Evolutionary conservation across 306 rosid genomes (phyloP).

Genomic region (Morella rubra): DNA sequence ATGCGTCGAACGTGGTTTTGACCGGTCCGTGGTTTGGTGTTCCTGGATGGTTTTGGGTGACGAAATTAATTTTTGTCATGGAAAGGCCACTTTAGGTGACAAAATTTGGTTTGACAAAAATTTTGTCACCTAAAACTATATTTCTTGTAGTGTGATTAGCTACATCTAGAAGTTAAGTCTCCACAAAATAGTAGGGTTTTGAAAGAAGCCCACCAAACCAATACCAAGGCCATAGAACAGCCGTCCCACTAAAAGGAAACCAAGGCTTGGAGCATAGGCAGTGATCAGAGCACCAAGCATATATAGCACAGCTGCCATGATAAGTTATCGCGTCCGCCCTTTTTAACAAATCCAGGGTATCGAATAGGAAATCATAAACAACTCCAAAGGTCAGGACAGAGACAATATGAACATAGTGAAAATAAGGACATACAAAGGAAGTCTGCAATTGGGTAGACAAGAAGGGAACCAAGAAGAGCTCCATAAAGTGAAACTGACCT

Average conservation of each 20-base stretch:
- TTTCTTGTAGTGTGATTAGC: slow-evolving; percentile 2
- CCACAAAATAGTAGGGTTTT: slow-evolving; percentile 14
- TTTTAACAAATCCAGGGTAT: slow-evolving; percentile 24
- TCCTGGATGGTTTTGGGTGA: too few relatives aligned
- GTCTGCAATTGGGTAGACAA: too few relatives aligned
- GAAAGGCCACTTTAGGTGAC: too few relatives aligned
- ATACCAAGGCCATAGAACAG: slow-evolving; percentile 90
- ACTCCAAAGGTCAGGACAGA: slow-evolving; percentile 23
- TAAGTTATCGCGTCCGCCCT: slow-evolving; percentile 87
- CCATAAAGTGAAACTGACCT: too few relatives aligned
- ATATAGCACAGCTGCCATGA: slow-evolving; percentile 66
- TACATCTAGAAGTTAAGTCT: slow-evolving; percentile 20
- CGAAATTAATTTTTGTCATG: too few relatives aligned
- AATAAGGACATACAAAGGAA: too few relatives aligned
- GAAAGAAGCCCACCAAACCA: slow-evolving; percentile 70
- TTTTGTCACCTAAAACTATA: too few relatives aligned
- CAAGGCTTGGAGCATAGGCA: slow-evolving; percentile 68
- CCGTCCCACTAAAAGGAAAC: slow-evolving; percentile 76
- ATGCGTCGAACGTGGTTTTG: too few relatives aligned
- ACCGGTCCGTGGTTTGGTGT: too few relatives aligned
- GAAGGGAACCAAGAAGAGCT: too few relatives aligned
- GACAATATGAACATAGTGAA: too few relatives aligned
- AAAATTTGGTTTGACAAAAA: too few relatives aligned
- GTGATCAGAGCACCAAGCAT: slow-evolving; percentile 63
- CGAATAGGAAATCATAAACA: slow-evolving; percentile 28